Conservation (phyloP, 2,329 filamentous ascomycete genomes). For the Aspergillus candidus region DNA sequence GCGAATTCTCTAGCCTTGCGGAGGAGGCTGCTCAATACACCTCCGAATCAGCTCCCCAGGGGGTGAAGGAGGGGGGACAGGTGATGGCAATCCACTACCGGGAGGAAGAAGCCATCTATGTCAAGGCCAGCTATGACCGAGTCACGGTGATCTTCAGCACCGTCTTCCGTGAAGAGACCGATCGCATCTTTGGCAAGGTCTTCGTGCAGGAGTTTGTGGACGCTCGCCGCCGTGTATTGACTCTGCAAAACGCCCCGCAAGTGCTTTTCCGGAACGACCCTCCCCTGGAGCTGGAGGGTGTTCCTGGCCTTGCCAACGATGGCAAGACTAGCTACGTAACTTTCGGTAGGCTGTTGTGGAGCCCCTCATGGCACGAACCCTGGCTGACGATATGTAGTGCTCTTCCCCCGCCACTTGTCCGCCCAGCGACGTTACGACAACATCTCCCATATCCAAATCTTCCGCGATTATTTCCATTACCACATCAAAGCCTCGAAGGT, state of each 20-base stretch:
- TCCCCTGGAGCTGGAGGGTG: conserved; percentile 80
- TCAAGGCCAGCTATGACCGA: conserved; percentile 94
- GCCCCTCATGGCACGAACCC: neutral
- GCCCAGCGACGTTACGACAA: conserved; percentile 85
- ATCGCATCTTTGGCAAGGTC: conserved; percentile 94
- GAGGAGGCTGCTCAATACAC: conserved; percentile 90
- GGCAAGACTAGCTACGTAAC: conserved; percentile 96
- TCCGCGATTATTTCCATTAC: conserved; percentile 99
- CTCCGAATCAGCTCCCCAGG: conserved; percentile 87
- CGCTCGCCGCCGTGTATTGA: conserved; percentile 67
- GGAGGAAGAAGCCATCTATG: conserved; percentile 97
- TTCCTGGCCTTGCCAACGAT: conserved; percentile 74
- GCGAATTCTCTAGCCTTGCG: conserved; percentile 79
- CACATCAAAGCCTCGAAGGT: conserved; percentile 98
- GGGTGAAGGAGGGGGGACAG: conserved; percentile 79
- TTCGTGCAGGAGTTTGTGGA: conserved; percentile 99
- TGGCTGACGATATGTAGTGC: conserved; percentile 50
- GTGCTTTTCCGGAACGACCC: conserved; percentile 94
- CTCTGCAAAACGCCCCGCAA: conserved; percentile 96
- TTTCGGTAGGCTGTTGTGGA: conserved; percentile 61
- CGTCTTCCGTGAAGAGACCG: conserved; percentile 94
- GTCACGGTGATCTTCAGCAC: conserved; percentile 99
- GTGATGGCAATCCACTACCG: conserved; percentile 97
- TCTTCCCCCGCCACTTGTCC: conserved; percentile 92
- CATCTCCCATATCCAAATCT: conserved; percentile 98